These are phyloP conservation scores for Grosmannia clavigera DNA, from an alignment of 2,329 filamentous ascomycete genomes.

Conservation along the genomic window DNA sequence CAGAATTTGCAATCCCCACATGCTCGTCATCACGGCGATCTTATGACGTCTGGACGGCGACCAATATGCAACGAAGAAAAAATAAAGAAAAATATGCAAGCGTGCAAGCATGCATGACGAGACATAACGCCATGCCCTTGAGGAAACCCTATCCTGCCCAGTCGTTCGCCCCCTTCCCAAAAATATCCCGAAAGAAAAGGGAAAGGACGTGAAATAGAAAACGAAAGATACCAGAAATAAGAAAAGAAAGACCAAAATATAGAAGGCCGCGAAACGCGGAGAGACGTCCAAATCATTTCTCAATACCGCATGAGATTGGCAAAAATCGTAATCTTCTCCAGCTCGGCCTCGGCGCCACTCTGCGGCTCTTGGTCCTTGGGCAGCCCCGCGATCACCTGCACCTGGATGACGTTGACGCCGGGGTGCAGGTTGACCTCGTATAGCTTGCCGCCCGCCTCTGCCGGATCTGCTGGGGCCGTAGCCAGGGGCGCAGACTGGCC, in stretches of 20 bases:
- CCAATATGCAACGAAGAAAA: neutral
- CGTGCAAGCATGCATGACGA: neutral
- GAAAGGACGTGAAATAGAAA: neutral
- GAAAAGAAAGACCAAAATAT: neutral
- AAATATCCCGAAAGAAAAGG: neutral
- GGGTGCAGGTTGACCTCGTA: slow-evolving; percentile 63
- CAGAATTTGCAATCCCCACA: neutral
- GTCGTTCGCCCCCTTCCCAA: neutral
- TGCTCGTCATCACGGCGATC: neutral
- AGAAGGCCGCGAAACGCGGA: neutral
- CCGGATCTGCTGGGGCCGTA: slow-evolving; percentile 40
- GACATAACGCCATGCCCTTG: neutral
- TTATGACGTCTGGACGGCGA: neutral
- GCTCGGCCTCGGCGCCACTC: slow-evolving; percentile 52
- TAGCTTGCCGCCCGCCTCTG: slow-evolving; percentile 46
- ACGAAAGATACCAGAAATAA: neutral
- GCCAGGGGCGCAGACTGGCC: slow-evolving; percentile 34
- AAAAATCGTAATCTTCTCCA: slow-evolving; percentile 69
- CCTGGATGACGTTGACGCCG: slow-evolving; percentile 66
- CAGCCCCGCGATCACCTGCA: slow-evolving; percentile 64
- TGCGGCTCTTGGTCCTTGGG: slow-evolving; percentile 44
- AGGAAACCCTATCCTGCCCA: neutral
- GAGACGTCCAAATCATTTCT: neutral
- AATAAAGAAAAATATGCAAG: neutral
- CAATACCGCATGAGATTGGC: slow-evolving; percentile 50